Evolutionary conservation across 208 protist genomes (phyloP), one percentile per base, ranked within the genome.

Genomic region (Trypanosoma congolense): DNA sequence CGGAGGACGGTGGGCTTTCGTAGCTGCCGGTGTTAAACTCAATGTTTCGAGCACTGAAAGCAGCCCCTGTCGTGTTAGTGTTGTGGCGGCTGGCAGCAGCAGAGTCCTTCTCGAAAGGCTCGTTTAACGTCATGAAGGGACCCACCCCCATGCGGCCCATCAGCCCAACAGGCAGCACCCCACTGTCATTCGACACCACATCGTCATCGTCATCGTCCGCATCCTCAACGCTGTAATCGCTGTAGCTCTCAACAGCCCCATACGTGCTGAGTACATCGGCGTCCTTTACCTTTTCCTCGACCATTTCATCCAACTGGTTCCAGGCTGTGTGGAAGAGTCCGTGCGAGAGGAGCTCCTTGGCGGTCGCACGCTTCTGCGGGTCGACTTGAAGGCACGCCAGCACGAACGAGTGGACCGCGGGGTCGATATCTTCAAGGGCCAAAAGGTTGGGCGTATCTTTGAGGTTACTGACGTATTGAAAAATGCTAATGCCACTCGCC

Each of bases 401-500:
- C 30, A 92, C 74, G 62, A 92, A 90, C 38, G 83, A 73, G 59
- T 82, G 90, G 8, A 92, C 46, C 38, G 82, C 70, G 10, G 83
- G 80, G 58, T 90, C 76, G 44, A 59, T 69, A 29, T 61, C 53
- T 60, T 87, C 77, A 30, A 96, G 77, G 3, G 73, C 72, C 1
- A 79, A 83, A 26, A 94, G 41, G 53, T 94, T 83, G 0, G 87
- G 87, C 4, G 76, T 87, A 22, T 79, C 75, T 3, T 73, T 82
- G 12, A 92, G 73, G 43, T 90, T 74, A 22, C 65, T 76, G 12
- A 94, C 61, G 50, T 87, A 94, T 43, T 82, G 79, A 49, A 90
- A 87, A 48, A 92, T 94, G 3, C 83, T 79, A 73, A 95, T 83
- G 29, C 80, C 88, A 41, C 81, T 72, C 24, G 81, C 74, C 12